Base-by-base conservation (phyloP, 2,329 filamentous ascomycete genomes). In the Xenoacremonium recifei region DNA sequence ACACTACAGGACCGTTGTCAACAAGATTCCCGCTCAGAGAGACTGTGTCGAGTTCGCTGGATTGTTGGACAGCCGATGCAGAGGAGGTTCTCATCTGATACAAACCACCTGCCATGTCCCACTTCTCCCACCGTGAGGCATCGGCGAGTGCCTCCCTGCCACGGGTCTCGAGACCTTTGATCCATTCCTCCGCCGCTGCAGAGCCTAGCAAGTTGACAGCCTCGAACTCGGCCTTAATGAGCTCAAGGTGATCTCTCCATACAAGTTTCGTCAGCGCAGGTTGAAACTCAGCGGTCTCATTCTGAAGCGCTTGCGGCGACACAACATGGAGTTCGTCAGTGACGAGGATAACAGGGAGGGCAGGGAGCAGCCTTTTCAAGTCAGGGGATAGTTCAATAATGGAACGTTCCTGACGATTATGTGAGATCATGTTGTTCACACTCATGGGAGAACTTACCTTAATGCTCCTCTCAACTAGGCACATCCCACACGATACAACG, bases 101-200 rank as follows among this genome's bases (percentile, higher is more conserved):
- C 30, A 71, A 40, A 23, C 69, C 69, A 35, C 72, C 72, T 30
- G 73, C 65, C 4, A 57, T 52, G 49, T 84, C 81, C 80, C 85
- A 92, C 55, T 82, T 84, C 59, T 90, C 87, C 84, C 87, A 92
- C 37, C 85, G 79, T 20, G 79, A 73, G 21, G 79, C 75, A 58
- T 87, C 81, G 10, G 70, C 73, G 52, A 81, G 76, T 36, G 73
- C 67, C 44, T 80, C 72, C 53, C 78, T 79, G 9, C 86, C 85
- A 44, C 79, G 75, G 20, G 68, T 69, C 32, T 82, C 77, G 4
- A 93, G 73, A 9, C 87, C 87, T 64, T 91, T 91, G 21, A 82
- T 71, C 87, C 88, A 93, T 62, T 91, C 87, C 52, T 89, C 84
- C 4, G 78, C 76, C 10, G 84, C 79, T 31, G 83, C 82, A 33